Conservation (phyloP, 164 flowering plant species). For the Tinospora cordifolia region DNA sequence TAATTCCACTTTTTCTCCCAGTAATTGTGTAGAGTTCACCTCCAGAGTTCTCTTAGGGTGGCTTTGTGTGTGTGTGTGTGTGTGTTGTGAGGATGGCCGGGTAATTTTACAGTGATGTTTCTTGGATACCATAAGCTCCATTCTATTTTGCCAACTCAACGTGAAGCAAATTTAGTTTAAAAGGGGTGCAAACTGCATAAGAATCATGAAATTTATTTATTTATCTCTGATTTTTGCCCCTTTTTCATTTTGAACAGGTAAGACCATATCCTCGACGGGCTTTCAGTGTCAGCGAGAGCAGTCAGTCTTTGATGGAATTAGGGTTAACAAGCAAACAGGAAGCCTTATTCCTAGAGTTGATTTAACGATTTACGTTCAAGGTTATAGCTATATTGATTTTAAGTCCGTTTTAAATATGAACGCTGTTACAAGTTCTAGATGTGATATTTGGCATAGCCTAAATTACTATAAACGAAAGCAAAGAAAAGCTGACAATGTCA, state of each 20-base stretch:
- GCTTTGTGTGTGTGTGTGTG: too few species aligned
- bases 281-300: slow-evolving; percentile 60
- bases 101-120: too few species aligned
- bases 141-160: too few species aligned
- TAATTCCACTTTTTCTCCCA: too few species aligned
- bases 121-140: too few species aligned
- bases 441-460: background rate
- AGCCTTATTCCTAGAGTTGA: slow-evolving; percentile 75
- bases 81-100: too few species aligned
- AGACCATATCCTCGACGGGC: slow-evolving; percentile 89
- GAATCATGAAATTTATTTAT: background rate
- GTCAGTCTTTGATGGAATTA: slow-evolving; percentile 52
- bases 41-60: too few species aligned
- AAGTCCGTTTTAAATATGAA: background rate
- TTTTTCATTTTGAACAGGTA: slow-evolving; percentile 44
- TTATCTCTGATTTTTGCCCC: background rate
- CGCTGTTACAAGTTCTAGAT: background rate
- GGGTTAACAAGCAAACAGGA: slow-evolving; percentile 92
- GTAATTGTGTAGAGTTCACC: too few species aligned
- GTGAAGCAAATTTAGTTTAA: background rate
- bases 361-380: slow-evolving; percentile 26
- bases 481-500: background rate
- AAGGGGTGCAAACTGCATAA: background rate
- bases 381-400: background rate
- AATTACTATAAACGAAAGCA: background rate